Evolutionary conservation across 106 monocot genomes (phyloP), one percentile per base, ranked within the genome.

Genomic region (Platanthera guangdongensis): DNA sequence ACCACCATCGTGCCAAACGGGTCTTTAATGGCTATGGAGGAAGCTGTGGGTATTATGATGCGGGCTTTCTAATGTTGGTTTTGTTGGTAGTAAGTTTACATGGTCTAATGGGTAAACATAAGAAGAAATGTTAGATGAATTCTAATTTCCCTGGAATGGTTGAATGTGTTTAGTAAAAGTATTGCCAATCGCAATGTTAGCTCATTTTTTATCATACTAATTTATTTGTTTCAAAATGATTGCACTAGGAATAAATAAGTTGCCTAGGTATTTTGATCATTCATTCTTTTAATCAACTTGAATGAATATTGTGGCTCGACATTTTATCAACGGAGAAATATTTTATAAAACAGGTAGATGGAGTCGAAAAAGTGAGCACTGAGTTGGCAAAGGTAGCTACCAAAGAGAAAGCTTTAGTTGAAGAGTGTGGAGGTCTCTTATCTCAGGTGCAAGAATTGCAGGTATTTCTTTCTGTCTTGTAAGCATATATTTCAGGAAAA

Each of bases 341-440:
- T 28, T 16, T 80, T 25, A 9, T 76, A 16, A 19, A 48, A 25
- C 78, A 95, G 95, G 85, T 84, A 19, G 82, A 83, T 82, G 82
- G 69, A 22, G 76, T 90, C 68, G 87, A 84, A 13, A 64, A 74
- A 73, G 59, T 80, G 47, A 78, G 77, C 2, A 82, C 83, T 39
- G 85, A 88, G 45, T 77, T 95, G 7, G 92, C 88, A 48, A 79
- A 78, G 47, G 69, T 88, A 28, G 78, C 79, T 7, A 77, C 57
- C 52, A 83, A 62, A 4, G 92, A 95, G 51, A 92, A 82, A 77
- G 22, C 83, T 72, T 49, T 83, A 12, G 55, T 87, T 59, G 90
- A 92, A 80, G 88, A 90, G 63, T 90, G 86, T 67, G 90, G 92
- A 28, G 84, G 87, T 67, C 75, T 90, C 51, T 84, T 93, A 54